Evolutionary conservation across 805 yeast genomes (phyloP), one percentile per base, ranked within the genome.

Genomic region (Yarrowia sp.): DNA sequence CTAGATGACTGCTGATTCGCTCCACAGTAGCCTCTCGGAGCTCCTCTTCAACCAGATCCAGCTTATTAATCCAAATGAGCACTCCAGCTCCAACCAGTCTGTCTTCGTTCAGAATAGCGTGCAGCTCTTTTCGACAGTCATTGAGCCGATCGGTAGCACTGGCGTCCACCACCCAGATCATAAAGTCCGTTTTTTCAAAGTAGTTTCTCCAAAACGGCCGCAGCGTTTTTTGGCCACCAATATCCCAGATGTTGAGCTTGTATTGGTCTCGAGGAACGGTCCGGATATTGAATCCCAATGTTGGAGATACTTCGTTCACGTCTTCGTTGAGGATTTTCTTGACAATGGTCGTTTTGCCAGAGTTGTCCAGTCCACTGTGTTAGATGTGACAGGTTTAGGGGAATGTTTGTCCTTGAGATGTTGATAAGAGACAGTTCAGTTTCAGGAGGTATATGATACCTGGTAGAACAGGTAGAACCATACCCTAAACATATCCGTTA

Each of bases 131-230:
- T 62, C 83, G 81, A 68, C 88, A 87, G 75, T 89, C 96, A 9
- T 76, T 71, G 26, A 90, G 76, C 61, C 97, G 76, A 54, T 83
- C 85, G 28, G 83, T 72, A 21, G 87, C 83, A 14, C 76, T 74
- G 2, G 85, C 81, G 75, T 93, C 98, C 6, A 93, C 81, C 21
- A 92, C 96, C 97, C 97, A 92, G 12, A 92, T 75, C 17, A 92
- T 78, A 6, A 85, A 83, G 70, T 92, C 92, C 0, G 89, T 85
- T 70, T 84, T 85, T 68, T 92, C 97, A 71, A 89, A 92, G 74
- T 93, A 92, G 76, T 92, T 93, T 70, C 89, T 85, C 98, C 98
- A 92, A 79, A 92, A 92, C 17, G 92, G 86, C 52, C 98, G 78
- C 44, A 92, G 78, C 1, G 93, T 82, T 49, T 81, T 77, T 74